Percentiles rank a stretch among this genome's conserved stretches.
Conservation (phyloP, 257 asterid genomes). For the Capsicum pubescens region DNA sequence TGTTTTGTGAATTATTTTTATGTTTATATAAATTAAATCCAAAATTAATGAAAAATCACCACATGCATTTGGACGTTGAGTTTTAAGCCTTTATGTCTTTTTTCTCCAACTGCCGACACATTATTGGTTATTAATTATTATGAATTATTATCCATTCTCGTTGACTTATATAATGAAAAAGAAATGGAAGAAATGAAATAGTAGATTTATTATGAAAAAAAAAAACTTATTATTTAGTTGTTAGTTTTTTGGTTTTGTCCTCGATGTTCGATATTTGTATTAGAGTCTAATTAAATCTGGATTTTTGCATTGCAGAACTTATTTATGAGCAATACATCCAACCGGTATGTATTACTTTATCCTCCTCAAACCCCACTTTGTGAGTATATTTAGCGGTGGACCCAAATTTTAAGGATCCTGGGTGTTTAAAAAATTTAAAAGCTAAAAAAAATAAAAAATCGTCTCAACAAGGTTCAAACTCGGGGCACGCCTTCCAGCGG, state of each 20-base stretch:
- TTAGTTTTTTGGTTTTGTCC: neutral
- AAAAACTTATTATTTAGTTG: neutral
- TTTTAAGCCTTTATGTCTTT: neutral
- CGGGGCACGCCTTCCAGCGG: too few relatives aligned
- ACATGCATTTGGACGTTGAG: constrained; percentile 11
- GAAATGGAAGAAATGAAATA: neutral
- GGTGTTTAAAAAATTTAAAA: too few relatives aligned
- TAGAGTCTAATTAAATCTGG: fast-evolving
- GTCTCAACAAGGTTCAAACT: too few relatives aligned
- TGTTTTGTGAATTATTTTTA: neutral
- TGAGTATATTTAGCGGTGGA: too few relatives aligned
- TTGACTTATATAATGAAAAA: neutral
- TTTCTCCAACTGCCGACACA: constrained; percentile 14
- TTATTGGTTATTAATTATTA: neutral
- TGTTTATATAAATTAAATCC: neutral
- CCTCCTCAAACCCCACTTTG: too few relatives aligned
- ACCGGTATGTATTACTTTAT: too few relatives aligned
- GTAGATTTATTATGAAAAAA: neutral
- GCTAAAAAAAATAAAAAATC: too few relatives aligned
- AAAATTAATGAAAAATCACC: neutral
- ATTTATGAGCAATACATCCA: fast-evolving
- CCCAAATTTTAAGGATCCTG: too few relatives aligned
- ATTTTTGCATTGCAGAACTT: fast-evolving
- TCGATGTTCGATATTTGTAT: too few relatives aligned
- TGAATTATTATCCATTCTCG: neutral